These are phyloP conservation scores for Amphichorda felina DNA, from an alignment of 2,329 filamentous ascomycete species.

Conservation along the genomic window DNA sequence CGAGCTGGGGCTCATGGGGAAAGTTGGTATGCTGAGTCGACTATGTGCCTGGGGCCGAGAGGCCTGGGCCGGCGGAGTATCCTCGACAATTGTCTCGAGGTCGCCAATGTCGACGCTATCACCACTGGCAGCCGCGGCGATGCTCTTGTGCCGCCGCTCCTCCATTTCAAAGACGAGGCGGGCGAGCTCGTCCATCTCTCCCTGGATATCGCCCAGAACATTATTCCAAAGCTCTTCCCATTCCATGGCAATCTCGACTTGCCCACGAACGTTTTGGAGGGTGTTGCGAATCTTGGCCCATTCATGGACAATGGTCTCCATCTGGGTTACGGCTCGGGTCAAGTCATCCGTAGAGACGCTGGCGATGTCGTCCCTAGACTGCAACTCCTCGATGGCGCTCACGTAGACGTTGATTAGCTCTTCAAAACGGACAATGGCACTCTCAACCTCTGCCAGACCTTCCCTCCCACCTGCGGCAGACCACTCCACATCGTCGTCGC, in stretches of 20 bases:
- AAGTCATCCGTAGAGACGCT: constrained; percentile 61
- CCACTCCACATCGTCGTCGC: constrained; percentile 97
- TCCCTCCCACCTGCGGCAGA: constrained; percentile 78
- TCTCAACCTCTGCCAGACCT: constrained; percentile 61
- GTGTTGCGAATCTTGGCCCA: constrained; percentile 75
- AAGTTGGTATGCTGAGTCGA: constrained; percentile 56
- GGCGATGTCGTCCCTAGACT: constrained; percentile 64
- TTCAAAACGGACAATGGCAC: constrained; percentile 74
- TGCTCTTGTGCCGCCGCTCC: constrained; percentile 75
- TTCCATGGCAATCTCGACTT: constrained; percentile 96
- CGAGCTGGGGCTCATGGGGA: constrained; percentile 52
- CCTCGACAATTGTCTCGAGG: constrained; percentile 86
- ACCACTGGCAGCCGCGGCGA: constrained; percentile 49
- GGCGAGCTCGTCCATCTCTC: constrained; percentile 69
- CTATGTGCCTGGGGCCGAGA: constrained; percentile 44
- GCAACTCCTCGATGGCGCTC: constrained; percentile 83
- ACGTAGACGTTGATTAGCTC: constrained; percentile 87
- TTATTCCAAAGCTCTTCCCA: constrained; percentile 97
- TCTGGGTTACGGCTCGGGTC: constrained; percentile 66
- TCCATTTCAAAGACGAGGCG: constrained; percentile 95
- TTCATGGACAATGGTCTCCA: constrained; percentile 75
- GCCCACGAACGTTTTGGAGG: constrained; percentile 68
- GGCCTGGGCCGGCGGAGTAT: constrained; percentile 52
- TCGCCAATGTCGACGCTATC: constrained; percentile 73
- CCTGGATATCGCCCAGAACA: constrained; percentile 84